Conservation (phyloP, 768 basidiomycete species). For the Dacryopinax spathularia region DNA sequence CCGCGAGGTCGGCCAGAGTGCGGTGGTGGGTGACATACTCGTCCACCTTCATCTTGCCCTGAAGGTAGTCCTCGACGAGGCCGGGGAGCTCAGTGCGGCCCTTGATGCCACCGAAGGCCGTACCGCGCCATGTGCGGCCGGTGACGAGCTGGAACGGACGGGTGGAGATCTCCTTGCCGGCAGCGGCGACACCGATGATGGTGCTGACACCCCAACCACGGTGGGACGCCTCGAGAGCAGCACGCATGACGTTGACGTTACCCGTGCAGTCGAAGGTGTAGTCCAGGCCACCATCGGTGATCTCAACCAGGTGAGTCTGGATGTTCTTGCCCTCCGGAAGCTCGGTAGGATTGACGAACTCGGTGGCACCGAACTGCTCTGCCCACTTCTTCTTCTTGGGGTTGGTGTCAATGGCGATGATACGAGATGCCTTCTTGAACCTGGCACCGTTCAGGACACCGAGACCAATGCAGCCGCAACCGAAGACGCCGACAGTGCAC, state of each 20-base stretch:
- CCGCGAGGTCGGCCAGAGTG: slow-evolving; percentile 59
- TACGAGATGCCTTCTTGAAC: slow-evolving; percentile 63
- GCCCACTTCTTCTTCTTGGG: slow-evolving; percentile 77
- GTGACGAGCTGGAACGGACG: slow-evolving; percentile 71
- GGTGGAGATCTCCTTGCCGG: slow-evolving; percentile 87
- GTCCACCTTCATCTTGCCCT: slow-evolving; percentile 74
- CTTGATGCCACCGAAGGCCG: slow-evolving; percentile 95
- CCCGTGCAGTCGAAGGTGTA: slow-evolving; percentile 97
- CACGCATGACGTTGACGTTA: slow-evolving; percentile 81
- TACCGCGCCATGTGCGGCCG: slow-evolving; percentile 86
- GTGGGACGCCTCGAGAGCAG: slow-evolving; percentile 95
- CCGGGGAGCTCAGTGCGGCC: slow-evolving; percentile 91
- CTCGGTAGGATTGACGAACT: slow-evolving; percentile 74
- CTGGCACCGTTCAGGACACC: slow-evolving; percentile 74
- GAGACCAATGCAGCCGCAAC: slow-evolving; percentile 90
- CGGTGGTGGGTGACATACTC: slow-evolving; percentile 89
- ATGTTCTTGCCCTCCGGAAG: slow-evolving; percentile 73
- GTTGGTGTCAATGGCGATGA: slow-evolving; percentile 90
- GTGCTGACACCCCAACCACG: slow-evolving; percentile 98
- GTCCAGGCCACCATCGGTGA: slow-evolving; percentile 93
- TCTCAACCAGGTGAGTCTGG: slow-evolving; percentile 76
- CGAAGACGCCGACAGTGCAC: slow-evolving; percentile 86
- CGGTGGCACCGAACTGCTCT: slow-evolving; percentile 82
- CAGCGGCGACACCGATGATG: slow-evolving; percentile 91
- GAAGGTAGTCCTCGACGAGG: slow-evolving; percentile 83